These are phyloP conservation scores for Alternaria alternata DNA, from an alignment of 2,329 filamentous ascomycete genomes.

Conservation along the genomic window DNA sequence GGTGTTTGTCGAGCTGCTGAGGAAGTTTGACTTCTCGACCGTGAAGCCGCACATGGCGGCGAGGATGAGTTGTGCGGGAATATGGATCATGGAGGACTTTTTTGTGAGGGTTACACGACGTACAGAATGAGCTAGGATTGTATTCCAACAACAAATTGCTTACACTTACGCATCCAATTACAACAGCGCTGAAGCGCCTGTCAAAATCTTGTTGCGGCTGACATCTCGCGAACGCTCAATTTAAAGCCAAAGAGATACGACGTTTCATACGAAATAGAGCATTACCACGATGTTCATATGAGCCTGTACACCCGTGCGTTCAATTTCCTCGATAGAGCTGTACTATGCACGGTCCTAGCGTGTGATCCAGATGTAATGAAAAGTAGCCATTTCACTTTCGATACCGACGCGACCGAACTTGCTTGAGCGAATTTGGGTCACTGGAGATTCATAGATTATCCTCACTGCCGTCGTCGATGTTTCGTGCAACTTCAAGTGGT, in stretches of 20 bases:
- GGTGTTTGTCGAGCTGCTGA: conserved; percentile 33
- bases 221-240: not conserved
- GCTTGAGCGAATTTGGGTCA: not conserved
- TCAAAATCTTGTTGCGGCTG: not conserved
- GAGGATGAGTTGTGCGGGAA: not conserved
- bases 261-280: not conserved
- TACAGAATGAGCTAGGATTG: not conserved
- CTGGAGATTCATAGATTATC: not conserved
- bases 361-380: not conserved
- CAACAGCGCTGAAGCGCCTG: not conserved
- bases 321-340: not conserved
- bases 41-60: not conserved
- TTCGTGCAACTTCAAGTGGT: not conserved
- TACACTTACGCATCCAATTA: not conserved
- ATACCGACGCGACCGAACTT: not conserved
- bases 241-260: not conserved
- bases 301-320: not conserved
- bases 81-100: conserved; percentile 7
- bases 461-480: too few species aligned
- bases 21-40: not conserved
- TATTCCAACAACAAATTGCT: too few species aligned
- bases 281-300: not conserved
- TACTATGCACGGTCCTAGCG: not conserved
- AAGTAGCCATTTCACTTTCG: not conserved
- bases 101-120: not conserved